Percentiles rank a stretch among this genome's conserved stretches.
phyloP scores from a whole-genome alignment of 148 eudicot species.

The Euryodendron excelsum region DNA sequence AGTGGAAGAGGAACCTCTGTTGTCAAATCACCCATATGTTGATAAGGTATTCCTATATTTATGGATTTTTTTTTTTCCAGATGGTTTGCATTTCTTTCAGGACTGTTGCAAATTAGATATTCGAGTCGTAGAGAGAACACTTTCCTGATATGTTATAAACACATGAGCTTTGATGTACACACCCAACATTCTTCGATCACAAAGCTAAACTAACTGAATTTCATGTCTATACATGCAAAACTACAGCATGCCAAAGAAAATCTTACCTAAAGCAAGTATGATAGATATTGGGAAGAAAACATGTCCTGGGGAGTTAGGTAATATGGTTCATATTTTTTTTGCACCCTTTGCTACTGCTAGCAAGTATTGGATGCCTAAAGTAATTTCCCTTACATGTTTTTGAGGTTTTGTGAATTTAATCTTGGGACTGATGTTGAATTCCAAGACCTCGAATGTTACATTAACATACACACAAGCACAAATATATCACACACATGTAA shows the following conservation, averaged over 20 bases:
- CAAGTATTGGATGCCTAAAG: too few relatives aligned
- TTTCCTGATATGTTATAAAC: background rate
- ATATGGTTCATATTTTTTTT: too few relatives aligned
- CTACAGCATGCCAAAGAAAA: background rate
- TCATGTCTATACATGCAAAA: background rate
- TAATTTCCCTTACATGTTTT: too few relatives aligned
- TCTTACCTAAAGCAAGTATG: background rate
- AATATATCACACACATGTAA: too few relatives aligned
- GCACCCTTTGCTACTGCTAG: too few relatives aligned
- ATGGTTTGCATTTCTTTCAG: background rate
- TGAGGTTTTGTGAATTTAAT: background rate
- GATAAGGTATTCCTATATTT: slow-evolving; percentile 58
- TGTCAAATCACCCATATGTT: slow-evolving; percentile 92
- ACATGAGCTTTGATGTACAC: background rate
- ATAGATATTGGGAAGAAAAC: background rate
- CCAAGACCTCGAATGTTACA: too few relatives aligned
- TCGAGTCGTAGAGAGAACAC: background rate
- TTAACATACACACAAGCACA: too few relatives aligned
- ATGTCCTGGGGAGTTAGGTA: background rate
- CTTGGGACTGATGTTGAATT: too few relatives aligned
- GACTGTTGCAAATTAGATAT: background rate
- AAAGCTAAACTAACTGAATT: background rate
- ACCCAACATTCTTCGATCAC: background rate
- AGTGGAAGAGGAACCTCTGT: slow-evolving; percentile 79
- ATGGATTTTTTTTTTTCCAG: background rate